Evolutionary conservation across 1,284 basidiomycete genomes (phyloP).

Genomic region (Takashimella tepidaria): DNA sequence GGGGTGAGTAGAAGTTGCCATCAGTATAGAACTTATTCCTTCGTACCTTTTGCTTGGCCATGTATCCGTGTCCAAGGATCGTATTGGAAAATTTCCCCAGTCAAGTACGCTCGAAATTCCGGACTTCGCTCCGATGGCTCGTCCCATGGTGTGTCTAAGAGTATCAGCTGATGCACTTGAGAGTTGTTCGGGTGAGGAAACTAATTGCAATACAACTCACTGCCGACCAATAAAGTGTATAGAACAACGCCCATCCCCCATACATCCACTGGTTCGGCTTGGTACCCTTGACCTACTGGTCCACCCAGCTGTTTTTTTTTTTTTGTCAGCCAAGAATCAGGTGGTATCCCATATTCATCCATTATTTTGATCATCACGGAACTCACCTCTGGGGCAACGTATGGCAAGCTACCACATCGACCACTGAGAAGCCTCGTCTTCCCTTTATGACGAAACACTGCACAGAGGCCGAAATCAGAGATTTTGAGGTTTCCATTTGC

Average conservation of each 20-base stretch:
- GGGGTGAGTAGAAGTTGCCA: too few species aligned
- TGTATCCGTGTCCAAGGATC: slow-evolving; percentile 76
- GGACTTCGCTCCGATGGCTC: slow-evolving; percentile 74
- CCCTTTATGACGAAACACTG: slow-evolving; percentile 86
- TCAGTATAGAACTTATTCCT: too few species aligned
- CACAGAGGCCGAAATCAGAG: slow-evolving; percentile 90
- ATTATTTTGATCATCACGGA: background rate
- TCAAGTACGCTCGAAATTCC: slow-evolving; percentile 72
- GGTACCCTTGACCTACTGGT: slow-evolving; percentile 55
- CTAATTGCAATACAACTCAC: slow-evolving; percentile 53
- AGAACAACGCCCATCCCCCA: slow-evolving; percentile 98
- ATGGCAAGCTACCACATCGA: slow-evolving; percentile 88
- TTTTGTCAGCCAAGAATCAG: slow-evolving; percentile 15
- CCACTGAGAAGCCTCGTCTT: slow-evolving; percentile 72
- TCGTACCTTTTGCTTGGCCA: slow-evolving; percentile 59
- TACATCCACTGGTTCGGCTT: slow-evolving; percentile 87
- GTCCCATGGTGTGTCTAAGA: slow-evolving; percentile 92
- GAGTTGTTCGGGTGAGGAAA: background rate
- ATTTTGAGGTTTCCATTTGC: slow-evolving; percentile 75
- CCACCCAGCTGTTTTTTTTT: slow-evolving; percentile 29
- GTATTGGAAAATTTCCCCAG: slow-evolving; percentile 69
- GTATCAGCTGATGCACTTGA: background rate
- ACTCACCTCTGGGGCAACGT: slow-evolving; percentile 85
- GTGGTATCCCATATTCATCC: too few species aligned
- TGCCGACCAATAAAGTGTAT: slow-evolving; percentile 85